Conservation (phyloP, 2,329 filamentous ascomycete species). For the Fusarium clavum region DNA sequence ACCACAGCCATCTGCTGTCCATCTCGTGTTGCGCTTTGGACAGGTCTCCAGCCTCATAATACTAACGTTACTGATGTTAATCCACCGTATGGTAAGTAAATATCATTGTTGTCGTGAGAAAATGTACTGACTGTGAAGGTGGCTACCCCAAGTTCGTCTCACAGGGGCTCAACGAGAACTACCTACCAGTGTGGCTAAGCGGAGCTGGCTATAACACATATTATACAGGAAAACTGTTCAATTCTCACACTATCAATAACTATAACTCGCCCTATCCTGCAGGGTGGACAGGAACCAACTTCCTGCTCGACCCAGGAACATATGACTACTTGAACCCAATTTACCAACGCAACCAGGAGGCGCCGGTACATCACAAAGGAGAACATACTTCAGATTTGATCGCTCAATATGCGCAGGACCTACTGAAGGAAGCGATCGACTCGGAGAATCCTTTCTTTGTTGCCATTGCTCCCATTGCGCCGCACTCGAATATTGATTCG, state of each 20-base stretch:
- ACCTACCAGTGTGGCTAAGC: slow-evolving; percentile 78
- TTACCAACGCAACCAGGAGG: slow-evolving; percentile 58
- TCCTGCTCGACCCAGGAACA: slow-evolving; percentile 53
- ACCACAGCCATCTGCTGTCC: slow-evolving; percentile 76
- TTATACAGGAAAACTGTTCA: slow-evolving; percentile 80
- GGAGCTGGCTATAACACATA: slow-evolving; percentile 76
- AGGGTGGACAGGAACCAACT: slow-evolving; percentile 65
- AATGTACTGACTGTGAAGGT: slow-evolving; percentile 41
- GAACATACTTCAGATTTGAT: slow-evolving; percentile 67
- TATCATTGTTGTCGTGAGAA: accelerated
- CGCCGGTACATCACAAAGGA: slow-evolving; percentile 46
- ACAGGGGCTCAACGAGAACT: slow-evolving; percentile 74
- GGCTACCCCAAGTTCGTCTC: slow-evolving; percentile 73
- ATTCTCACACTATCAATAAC: slow-evolving; percentile 69
- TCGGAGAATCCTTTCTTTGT: slow-evolving; percentile 73
- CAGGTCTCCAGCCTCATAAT: slow-evolving; percentile 75
- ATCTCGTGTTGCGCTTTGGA: slow-evolving; percentile 72
- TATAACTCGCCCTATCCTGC: slow-evolving; percentile 68
- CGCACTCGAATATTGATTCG: slow-evolving; percentile 66
- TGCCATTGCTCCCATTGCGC: slow-evolving; percentile 72
- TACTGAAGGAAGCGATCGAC: slow-evolving; percentile 70
- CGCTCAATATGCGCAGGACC: slow-evolving; percentile 66
- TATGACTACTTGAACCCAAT: slow-evolving; percentile 62
- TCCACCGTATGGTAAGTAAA: slow-evolving; percentile 61
- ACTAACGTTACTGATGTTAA: slow-evolving; percentile 73